Conservation (phyloP, 192 early-diverging fungal species). For the Coemansia sp. region DNA sequence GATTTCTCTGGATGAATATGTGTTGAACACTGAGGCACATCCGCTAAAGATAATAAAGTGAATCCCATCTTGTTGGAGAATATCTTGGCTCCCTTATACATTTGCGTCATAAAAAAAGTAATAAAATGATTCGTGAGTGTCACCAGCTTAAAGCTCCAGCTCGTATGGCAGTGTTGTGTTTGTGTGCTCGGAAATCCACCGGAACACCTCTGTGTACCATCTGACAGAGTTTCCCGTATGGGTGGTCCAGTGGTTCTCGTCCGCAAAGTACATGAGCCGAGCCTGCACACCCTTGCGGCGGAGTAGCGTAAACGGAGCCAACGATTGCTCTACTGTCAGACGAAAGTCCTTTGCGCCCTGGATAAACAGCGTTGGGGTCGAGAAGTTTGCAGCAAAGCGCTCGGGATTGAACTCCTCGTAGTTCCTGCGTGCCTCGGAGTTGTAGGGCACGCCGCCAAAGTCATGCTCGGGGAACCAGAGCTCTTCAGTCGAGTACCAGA, state of each 20-base stretch:
- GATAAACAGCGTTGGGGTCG: constrained; percentile 74
- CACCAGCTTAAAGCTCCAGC: too few relatives aligned
- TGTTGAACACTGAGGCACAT: constrained; percentile 96
- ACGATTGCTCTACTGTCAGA: constrained; percentile 63
- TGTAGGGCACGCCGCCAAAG: constrained; percentile 69
- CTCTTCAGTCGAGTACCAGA: constrained; percentile 72
- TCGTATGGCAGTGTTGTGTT: constrained; percentile 32
- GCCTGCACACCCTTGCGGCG: constrained; percentile 67
- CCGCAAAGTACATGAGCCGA: constrained; percentile 69
- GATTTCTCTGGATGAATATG: constrained; percentile 77
- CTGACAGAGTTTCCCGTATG: constrained; percentile 65
- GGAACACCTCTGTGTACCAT: constrained; percentile 67
- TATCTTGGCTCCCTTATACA: too few relatives aligned
- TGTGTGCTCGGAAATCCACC: constrained; percentile 53
- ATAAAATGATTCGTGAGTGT: too few relatives aligned
- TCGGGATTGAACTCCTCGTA: constrained; percentile 70
- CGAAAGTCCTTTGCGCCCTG: constrained; percentile 71
- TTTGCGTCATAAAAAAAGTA: too few relatives aligned
- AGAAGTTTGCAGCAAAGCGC: constrained; percentile 64
- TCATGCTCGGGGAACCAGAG: constrained; percentile 78
- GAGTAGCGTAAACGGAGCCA: constrained; percentile 71
- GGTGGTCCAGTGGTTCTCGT: constrained; percentile 69
- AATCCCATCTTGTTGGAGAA: not conserved
- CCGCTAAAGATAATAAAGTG: constrained; percentile 60
- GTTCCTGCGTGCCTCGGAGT: constrained; percentile 40